Conservation (phyloP, 164 flowering plant species). For the Dillenia suffruticosa region DNA sequence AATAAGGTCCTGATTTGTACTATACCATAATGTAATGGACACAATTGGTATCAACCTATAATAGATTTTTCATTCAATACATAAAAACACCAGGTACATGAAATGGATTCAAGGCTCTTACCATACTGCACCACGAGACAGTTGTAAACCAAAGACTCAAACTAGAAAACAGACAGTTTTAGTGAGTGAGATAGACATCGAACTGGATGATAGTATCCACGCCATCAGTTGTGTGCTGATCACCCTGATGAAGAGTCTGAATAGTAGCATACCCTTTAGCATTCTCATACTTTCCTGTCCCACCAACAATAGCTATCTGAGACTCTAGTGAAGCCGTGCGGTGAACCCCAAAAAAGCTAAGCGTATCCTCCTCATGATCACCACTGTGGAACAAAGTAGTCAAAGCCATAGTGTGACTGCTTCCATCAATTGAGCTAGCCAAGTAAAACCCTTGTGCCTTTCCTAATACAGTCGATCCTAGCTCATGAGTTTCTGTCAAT, state of each 20-base stretch:
- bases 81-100: neutral
- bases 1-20: too few species aligned
- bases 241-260: slow-evolving; percentile 3
- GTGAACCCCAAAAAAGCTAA: slow-evolving; percentile 70
- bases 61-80: neutral
- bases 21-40: too few species aligned
- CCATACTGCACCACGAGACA: too few species aligned
- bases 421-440: slow-evolving; percentile 62
- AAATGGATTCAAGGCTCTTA: neutral
- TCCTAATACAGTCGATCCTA: slow-evolving; percentile 49
- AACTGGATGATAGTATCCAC: slow-evolving; percentile 40
- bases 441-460: slow-evolving; percentile 66
- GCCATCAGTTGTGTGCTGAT: slow-evolving; percentile 18
- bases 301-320: slow-evolving; percentile 19
- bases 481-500: slow-evolving; percentile 56
- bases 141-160: too few species aligned
- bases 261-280: slow-evolving; percentile 17
- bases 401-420: slow-evolving; percentile 53
- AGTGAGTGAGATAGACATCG: slow-evolving; percentile 42
- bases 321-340: slow-evolving; percentile 38
- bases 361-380: slow-evolving; percentile 33
- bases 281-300: slow-evolving; percentile 24
- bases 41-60: neutral
- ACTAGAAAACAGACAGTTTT: neutral
- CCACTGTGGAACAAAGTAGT: slow-evolving; percentile 40